Evolutionary conservation across 164 flowering plant species (phyloP), one percentile per base, ranked within the genome.

Genomic region (Liriodendron chinense): DNA sequence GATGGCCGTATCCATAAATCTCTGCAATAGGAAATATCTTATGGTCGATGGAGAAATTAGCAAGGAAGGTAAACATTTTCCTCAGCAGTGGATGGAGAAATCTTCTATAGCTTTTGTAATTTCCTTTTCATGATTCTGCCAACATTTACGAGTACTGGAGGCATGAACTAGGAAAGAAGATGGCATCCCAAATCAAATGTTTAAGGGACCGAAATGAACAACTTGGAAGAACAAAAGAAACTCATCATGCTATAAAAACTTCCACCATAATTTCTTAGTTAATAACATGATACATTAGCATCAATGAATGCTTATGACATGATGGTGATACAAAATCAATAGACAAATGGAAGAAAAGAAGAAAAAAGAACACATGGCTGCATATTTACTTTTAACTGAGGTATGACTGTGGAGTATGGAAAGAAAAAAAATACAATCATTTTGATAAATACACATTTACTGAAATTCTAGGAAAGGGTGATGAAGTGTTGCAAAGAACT

Each of bases 401-500:
- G 9, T 22, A 23, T 65, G 18, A 53, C 13, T 2, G 43, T 24
- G 28, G 68, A 65, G 4, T 12, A 23, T 24, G 28, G 67, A 65
- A 3, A 65, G 16, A 65, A 9, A 9, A n/a, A 61, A 65, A 12
- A n/a, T n/a, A n/a, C n/a, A 65, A 23, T 65, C 26, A 23, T 65
- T 3, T 65, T 65, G 26, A 65, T 25, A 65, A 65, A 23, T 12
- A 65, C 68, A 65, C 22, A 24, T 65, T 53, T 67, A 16, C 18
- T 13, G 69, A 16, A 67, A 24, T 26, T n/a, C 74, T 81, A 89
- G 16, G 89, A 84, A 50, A 90, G 89, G 13, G 91, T 90, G 79
- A 90, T 87, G 83, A 88, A 90, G 66, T 81, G 84, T 71, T 80
- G 84, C 84, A 90, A 83, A 22, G 91, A 90, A 76, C 84, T 80